Evolutionary conservation across 2,329 filamentous ascomycete genomes (phyloP).

Genomic region (Epichloe gansuensis): DNA sequence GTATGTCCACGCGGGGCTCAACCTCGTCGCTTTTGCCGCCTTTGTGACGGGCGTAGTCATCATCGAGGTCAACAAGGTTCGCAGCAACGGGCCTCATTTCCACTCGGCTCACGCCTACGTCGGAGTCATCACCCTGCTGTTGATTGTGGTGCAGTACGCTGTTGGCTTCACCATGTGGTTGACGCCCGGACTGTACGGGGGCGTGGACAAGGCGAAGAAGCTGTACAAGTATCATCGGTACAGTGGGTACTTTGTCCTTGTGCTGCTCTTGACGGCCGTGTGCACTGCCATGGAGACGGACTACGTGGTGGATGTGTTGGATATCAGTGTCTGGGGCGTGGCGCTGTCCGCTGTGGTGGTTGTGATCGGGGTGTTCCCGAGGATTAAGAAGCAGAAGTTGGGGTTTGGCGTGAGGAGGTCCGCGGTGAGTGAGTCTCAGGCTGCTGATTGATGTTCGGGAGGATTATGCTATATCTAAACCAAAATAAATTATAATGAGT

Average conservation of each 20-base stretch:
- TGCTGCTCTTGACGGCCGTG: conserved; percentile 62
- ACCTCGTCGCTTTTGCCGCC: conserved; percentile 47
- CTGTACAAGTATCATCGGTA: conserved; percentile 84
- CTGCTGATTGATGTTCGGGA: not conserved
- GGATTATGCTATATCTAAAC: not conserved
- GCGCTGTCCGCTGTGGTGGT: conserved; percentile 53
- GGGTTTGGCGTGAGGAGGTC: not conserved
- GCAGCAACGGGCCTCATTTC: conserved; percentile 57
- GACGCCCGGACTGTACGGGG: conserved; percentile 60
- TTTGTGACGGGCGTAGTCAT: conserved; percentile 53
- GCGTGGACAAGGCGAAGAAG: conserved; percentile 64
- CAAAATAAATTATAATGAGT: not conserved
- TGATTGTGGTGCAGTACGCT: conserved; percentile 59
- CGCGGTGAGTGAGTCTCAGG: not conserved
- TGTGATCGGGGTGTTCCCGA: conserved; percentile 58
- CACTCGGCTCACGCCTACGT: conserved; percentile 70
- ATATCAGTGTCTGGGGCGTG: conserved; percentile 66
- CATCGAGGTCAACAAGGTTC: conserved; percentile 76
- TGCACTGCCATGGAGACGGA: conserved; percentile 62
- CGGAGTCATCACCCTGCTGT: conserved; percentile 60
- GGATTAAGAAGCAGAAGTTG: conserved; percentile 66
- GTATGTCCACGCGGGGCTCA: conserved; percentile 55
- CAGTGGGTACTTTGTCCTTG: conserved; percentile 60
- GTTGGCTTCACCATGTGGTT: conserved; percentile 79
- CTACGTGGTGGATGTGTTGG: conserved; percentile 55